Conservation (phyloP, 768 basidiomycete genomes). For the Mycena venus region DNA sequence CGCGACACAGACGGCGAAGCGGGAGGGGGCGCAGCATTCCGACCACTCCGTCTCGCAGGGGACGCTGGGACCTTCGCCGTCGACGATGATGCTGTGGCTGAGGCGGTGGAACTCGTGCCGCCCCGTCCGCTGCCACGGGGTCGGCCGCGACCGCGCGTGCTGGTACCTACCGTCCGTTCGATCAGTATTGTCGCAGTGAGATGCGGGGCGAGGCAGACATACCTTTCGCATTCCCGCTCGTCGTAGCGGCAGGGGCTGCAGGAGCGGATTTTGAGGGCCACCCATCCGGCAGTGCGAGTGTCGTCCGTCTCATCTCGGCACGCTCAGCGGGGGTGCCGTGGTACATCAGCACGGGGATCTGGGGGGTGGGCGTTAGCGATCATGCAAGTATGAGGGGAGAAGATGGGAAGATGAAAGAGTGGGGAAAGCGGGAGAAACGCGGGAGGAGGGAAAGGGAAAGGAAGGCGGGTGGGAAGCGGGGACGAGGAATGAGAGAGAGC, state of each 20-base stretch:
- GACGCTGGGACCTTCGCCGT: neutral
- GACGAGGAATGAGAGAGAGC: too few relatives aligned
- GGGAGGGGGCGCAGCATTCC: neutral
- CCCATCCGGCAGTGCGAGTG: constrained; percentile 53
- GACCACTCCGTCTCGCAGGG: neutral
- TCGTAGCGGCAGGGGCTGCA: constrained; percentile 38
- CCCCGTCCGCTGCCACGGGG: too few relatives aligned
- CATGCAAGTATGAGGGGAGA: too few relatives aligned
- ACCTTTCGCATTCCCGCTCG: constrained; percentile 33
- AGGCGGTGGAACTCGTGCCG: too few relatives aligned
- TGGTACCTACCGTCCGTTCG: neutral
- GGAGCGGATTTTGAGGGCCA: constrained; percentile 31
- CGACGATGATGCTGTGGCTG: too few relatives aligned
- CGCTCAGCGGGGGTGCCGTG: constrained; percentile 89
- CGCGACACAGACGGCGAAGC: neutral
- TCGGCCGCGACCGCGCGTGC: neutral
- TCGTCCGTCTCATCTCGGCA: constrained; percentile 78
- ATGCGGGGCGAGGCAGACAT: neutral
- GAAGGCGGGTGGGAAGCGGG: too few relatives aligned
- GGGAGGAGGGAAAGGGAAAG: neutral
- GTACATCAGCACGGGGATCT: constrained; percentile 93
- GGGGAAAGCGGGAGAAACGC: too few relatives aligned
- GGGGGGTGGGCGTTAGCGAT: too few relatives aligned
- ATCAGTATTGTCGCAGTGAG: too few relatives aligned
- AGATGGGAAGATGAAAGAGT: neutral